Conservation (phyloP, 495 filamentous ascomycete species). For the Sporormia fimetaria region DNA sequence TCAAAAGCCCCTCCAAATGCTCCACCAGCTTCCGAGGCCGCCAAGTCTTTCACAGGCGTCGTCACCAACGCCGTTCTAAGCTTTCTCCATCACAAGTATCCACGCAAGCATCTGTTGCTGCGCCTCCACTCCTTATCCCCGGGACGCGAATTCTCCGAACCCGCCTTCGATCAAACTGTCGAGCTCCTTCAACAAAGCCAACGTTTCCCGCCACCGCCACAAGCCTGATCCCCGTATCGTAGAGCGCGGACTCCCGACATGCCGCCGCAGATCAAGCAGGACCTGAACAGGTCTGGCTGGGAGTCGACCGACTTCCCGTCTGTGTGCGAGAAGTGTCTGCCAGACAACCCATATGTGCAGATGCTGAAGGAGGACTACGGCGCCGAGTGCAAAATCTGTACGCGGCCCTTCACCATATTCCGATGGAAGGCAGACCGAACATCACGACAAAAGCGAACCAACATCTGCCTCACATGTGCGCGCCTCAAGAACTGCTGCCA, state of each 20-base stretch:
- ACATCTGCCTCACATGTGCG: constrained; percentile 90
- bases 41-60: too few species aligned
- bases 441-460: constrained; percentile 73
- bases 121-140: too few species aligned
- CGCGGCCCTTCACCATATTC: constrained; percentile 91
- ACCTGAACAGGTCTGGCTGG: constrained; percentile 92
- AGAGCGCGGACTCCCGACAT: constrained; percentile 26
- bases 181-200: not conserved
- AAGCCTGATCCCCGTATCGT: not conserved
- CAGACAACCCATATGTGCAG: constrained; percentile 94
- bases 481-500: constrained; percentile 96
- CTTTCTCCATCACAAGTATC: too few species aligned
- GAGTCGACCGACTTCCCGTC: constrained; percentile 68
- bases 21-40: too few species aligned
- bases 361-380: constrained; percentile 96
- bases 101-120: too few species aligned
- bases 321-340: constrained; percentile 69
- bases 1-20: too few species aligned
- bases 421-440: constrained; percentile 87
- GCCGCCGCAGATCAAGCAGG: constrained; percentile 79
- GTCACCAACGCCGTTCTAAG: too few species aligned
- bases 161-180: not conserved
- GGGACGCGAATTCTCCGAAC: too few species aligned
- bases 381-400: constrained; percentile 74
- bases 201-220: not conserved